Evolutionary conservation across 1,284 basidiomycete genomes (phyloP).

Genomic region (Fistulinella cinereoalba): DNA sequence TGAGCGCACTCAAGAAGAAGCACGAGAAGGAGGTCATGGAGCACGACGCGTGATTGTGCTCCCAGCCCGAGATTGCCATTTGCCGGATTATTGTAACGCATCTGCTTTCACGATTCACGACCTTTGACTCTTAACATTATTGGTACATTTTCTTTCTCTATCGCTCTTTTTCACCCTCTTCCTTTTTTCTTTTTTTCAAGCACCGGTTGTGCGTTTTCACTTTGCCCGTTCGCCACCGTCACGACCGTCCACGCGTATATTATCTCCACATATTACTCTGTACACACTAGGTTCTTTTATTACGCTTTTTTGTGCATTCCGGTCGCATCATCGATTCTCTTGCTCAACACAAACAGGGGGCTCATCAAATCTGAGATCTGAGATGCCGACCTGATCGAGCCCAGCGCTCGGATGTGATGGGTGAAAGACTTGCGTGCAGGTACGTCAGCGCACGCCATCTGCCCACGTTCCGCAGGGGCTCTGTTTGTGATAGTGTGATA

Average conservation of each 20-base stretch:
- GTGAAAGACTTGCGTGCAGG: no score
- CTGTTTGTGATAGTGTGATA: no score
- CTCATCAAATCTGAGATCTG: no score
- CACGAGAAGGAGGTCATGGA: constrained; percentile 64
- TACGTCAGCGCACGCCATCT: no score
- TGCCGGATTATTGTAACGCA: neutral
- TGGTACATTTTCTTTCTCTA: constrained; percentile 8
- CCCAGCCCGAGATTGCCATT: neutral
- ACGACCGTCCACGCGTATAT: constrained; percentile 10
- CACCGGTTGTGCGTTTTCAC: neutral
- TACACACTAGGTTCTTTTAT: constrained; percentile 20
- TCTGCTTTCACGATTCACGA: neutral
- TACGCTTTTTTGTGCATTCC: neutral
- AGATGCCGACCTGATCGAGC: no score
- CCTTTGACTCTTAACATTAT: constrained; percentile 23
- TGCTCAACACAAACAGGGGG: no score
- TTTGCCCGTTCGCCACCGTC: neutral
- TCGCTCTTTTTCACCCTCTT: neutral
- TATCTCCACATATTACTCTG: constrained; percentile 17
- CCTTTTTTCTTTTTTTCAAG: neutral
- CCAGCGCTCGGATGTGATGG: no score
- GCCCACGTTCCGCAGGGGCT: no score
- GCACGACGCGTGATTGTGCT: constrained; percentile 35
- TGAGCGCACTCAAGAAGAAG: constrained; percentile 78
- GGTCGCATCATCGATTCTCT: no score